A percentile compares a stretch with the other conserved stretches of the same genome.
phyloP scores from a whole-genome alignment of 345 rosid genomes.

The Populus tremula region DNA sequence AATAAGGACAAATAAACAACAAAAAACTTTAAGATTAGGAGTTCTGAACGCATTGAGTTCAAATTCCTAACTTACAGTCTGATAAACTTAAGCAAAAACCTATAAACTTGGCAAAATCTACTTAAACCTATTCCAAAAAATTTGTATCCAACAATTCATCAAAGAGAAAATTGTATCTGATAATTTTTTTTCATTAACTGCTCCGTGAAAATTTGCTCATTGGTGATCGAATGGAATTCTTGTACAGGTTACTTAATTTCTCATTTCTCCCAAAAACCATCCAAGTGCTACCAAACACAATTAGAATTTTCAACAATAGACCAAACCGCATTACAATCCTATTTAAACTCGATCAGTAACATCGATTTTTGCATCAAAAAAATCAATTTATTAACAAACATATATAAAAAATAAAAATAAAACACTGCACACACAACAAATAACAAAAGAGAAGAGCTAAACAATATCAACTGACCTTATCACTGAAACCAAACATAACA shows the following conservation, averaged over 20 bases:
- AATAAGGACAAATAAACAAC: neutral
- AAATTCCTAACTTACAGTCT: neutral
- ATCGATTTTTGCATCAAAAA: neutral
- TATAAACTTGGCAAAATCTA: neutral
- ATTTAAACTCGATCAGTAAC: neutral
- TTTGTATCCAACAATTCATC: neutral
- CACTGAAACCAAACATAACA: slow-evolving; percentile 92
- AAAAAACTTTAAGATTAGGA: neutral
- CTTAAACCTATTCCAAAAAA: neutral
- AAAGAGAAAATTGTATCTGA: too few relatives aligned
- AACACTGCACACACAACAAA: neutral
- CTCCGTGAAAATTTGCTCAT: neutral
- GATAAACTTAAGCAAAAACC: neutral
- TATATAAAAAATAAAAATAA: neutral
- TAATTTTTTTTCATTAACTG: neutral
- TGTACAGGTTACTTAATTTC: too few relatives aligned
- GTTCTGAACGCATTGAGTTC: neutral
- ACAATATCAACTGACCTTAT: slow-evolving; percentile 52
- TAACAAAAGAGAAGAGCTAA: neutral
- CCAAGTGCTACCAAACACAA: neutral
- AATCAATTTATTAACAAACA: neutral
- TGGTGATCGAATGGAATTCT: neutral
- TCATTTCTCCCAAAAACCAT: neutral
- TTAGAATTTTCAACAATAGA: neutral
- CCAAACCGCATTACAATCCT: neutral